A percentile compares a stretch with the other conserved stretches of the same genome.
phyloP scores from a whole-genome alignment of 164 flowering plant species.

The Taxillus chinensis region DNA sequence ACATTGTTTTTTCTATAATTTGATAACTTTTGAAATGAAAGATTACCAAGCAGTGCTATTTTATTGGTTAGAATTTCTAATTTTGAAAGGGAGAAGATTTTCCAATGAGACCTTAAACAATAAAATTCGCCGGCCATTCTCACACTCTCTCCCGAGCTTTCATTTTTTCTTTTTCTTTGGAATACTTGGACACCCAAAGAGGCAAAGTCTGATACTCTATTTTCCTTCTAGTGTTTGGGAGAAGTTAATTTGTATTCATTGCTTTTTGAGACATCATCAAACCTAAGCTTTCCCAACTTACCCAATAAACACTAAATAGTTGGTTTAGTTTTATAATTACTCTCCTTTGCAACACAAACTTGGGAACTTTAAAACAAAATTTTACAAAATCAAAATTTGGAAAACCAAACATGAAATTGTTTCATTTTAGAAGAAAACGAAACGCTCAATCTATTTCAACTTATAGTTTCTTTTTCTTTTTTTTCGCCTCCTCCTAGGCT shows the following conservation, averaged over 20 bases:
- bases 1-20: too few relatives aligned
- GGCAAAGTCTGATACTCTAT: slow-evolving; percentile 29
- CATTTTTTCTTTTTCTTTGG: slow-evolving; percentile 24
- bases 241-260: slow-evolving; percentile 12
- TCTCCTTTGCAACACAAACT: too few relatives aligned
- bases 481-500: too few relatives aligned
- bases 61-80: slow-evolving; percentile 36
- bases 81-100: slow-evolving; percentile 37
- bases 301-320: too few relatives aligned
- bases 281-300: neutral
- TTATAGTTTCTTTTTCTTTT: too few relatives aligned
- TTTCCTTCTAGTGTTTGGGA: slow-evolving; percentile 27
- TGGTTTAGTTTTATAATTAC: too few relatives aligned
- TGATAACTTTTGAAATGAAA: too few relatives aligned
- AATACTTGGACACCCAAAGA: slow-evolving; percentile 22
- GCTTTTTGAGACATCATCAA: slow-evolving; percentile 18
- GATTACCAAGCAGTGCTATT: slow-evolving; percentile 36
- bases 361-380: too few relatives aligned
- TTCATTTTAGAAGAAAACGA: too few relatives aligned
- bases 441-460: too few relatives aligned
- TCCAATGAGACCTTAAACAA: slow-evolving; percentile 46
- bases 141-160: slow-evolving; percentile 10
- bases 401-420: too few relatives aligned
- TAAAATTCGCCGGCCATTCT: slow-evolving; percentile 19
- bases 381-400: too few relatives aligned